Evolutionary conservation across 768 basidiomycete species (phyloP).

Genomic region (Cystoderma amianthinum): DNA sequence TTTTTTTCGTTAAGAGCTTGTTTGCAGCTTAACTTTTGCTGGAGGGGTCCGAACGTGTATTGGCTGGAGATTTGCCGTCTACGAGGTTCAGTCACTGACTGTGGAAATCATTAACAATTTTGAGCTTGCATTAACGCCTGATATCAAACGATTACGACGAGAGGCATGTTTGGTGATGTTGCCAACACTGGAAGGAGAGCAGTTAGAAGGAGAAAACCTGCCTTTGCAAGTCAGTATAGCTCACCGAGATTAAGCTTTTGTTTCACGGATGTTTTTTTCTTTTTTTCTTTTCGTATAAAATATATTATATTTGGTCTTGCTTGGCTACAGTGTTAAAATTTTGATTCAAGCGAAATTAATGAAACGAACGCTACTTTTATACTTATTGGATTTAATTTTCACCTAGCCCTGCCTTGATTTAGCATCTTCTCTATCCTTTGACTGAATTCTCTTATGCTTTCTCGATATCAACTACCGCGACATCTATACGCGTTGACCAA

Average conservation of each 20-base stretch:
- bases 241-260: conserved; percentile 25
- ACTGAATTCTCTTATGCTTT: too few species aligned
- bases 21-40: conserved; percentile 36
- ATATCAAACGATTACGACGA: conserved; percentile 30
- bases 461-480: conserved; percentile 1
- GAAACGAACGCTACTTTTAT: too few species aligned
- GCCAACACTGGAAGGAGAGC: conserved; percentile 38
- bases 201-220: conserved; percentile 35
- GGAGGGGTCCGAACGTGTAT: conserved; percentile 41
- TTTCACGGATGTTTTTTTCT: too few species aligned
- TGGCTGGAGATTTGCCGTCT: conserved; percentile 44
- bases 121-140: conserved; percentile 38
- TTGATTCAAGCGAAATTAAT: too few species aligned
- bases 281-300: too few species aligned
- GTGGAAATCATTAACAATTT: conserved; percentile 56
- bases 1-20: neutral
- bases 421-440: too few species aligned
- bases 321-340: too few species aligned
- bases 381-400: too few species aligned
- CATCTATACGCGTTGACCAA: neutral
- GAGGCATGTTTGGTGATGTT: conserved; percentile 42
- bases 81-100: conserved; percentile 51
- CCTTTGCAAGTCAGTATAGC: conserved; percentile 32
- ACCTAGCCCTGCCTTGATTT: too few species aligned
- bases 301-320: too few species aligned